These are phyloP conservation scores for Piper longum DNA, from an alignment of 164 flowering plant genomes.

Conservation along the genomic window DNA sequence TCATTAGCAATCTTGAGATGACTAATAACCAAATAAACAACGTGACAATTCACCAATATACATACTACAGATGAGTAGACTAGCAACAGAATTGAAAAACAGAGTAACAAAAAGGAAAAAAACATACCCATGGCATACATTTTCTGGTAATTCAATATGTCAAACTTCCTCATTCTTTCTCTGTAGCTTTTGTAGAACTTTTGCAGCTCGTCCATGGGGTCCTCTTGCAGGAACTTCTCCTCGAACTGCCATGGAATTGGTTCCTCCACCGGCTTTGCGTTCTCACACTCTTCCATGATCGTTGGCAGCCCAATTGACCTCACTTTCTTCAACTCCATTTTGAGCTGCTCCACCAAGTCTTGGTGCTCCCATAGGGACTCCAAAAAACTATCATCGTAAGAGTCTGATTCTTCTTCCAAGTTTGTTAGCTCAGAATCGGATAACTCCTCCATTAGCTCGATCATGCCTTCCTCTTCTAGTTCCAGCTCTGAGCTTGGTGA, in stretches of 20 bases:
- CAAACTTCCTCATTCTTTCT: conserved; percentile 83
- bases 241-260: conserved; percentile 85
- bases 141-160: conserved; percentile 91
- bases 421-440: conserved; percentile 5
- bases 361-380: conserved; percentile 88
- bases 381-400: conserved; percentile 30
- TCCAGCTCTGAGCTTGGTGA: conserved; percentile 1
- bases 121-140: conserved; percentile 69
- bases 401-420: conserved; percentile 15
- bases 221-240: conserved; percentile 50
- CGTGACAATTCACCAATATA: too few relatives aligned
- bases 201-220: conserved; percentile 50
- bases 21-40: too few relatives aligned
- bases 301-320: conserved; percentile 84
- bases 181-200: conserved; percentile 69
- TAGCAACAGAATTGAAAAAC: background rate
- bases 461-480: background rate
- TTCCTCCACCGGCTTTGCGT: conserved; percentile 55
- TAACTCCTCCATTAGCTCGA: background rate
- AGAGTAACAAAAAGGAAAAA: background rate
- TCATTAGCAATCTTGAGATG: too few relatives aligned
- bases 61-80: too few relatives aligned
- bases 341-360: conserved; percentile 76
- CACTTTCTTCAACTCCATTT: conserved; percentile 66
- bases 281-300: conserved; percentile 77